A percentile compares a stretch with the other conserved stretches of the same genome.
phyloP scores from a whole-genome alignment of 1,284 basidiomycete species.

The Exobasidium rhododendri region DNA sequence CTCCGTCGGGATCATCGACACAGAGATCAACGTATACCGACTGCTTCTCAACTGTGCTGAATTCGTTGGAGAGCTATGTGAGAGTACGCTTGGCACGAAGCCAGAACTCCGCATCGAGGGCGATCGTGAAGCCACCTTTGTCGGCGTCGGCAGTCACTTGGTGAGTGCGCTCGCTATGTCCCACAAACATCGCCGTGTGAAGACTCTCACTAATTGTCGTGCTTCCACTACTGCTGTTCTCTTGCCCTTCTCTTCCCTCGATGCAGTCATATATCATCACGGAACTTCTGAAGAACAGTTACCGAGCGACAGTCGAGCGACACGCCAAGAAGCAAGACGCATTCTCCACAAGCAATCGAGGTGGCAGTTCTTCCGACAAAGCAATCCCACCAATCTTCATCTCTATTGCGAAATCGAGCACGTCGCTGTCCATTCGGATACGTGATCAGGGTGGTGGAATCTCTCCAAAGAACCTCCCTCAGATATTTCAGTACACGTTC shows the following conservation, averaged over 20 bases:
- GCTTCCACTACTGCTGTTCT: no score
- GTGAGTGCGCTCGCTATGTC: slow-evolving; percentile 53
- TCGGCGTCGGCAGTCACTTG: slow-evolving; percentile 81
- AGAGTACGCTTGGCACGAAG: slow-evolving; percentile 74
- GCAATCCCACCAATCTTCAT: slow-evolving; percentile 66
- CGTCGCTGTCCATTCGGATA: slow-evolving; percentile 71
- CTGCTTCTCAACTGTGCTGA: slow-evolving; percentile 58
- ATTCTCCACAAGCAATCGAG: background rate
- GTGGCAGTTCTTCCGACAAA: background rate
- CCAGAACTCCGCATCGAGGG: slow-evolving; percentile 57
- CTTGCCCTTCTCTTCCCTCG: background rate
- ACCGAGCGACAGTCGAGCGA: slow-evolving; percentile 67
- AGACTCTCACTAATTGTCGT: no score
- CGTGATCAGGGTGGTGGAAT: slow-evolving; percentile 84
- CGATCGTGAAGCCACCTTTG: slow-evolving; percentile 54
- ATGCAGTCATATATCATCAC: slow-evolving; percentile 67
- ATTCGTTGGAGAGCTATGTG: slow-evolving; percentile 76
- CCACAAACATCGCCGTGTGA: background rate
- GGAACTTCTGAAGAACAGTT: slow-evolving; percentile 71
- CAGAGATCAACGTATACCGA: slow-evolving; percentile 52
- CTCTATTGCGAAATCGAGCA: slow-evolving; percentile 65
- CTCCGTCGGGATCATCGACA: slow-evolving; percentile 48
- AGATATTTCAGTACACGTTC: slow-evolving; percentile 85
- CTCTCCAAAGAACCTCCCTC: slow-evolving; percentile 67
- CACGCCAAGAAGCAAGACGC: slow-evolving; percentile 14